Evolutionary conservation across 352 stramenopile species (phyloP), one percentile per base, ranked within the genome.

Genomic region (Globisporangium iwayamae): DNA sequence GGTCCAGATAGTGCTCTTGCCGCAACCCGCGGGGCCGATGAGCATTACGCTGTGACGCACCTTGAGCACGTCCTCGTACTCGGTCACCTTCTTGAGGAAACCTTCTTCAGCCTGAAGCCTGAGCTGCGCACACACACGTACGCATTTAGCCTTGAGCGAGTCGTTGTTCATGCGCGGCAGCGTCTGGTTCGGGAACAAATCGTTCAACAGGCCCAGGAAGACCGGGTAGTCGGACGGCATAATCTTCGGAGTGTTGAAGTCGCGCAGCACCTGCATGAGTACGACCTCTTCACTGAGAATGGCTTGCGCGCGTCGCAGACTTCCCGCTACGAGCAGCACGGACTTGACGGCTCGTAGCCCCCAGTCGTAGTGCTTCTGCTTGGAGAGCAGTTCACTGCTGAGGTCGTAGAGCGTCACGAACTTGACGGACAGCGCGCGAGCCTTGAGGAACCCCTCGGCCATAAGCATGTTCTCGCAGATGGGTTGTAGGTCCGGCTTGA

Each of bases 1-100:
- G 50, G 85, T 96, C 96, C 96, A 98, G 51, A 98, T 98, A 7
- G 93, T 97, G 60, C 91, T 98, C 69, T 99, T 99, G 8, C 90
- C 96, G 60, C 93, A 98, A 20, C 93, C 96, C 18, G 93, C 91
- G 16, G 96, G 92, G 1, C 96, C 96, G 34, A 98, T 94, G 30
- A 99, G 81, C 93, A 99, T 98, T 38, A 98, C 96, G 43, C 89
- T 98, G 70, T 98, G 95, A 0, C 95, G 89, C 3, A 98, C 95
- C 47, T 96, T 87, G 43, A 99, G 83, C 20, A 98, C 85, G 39
- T 98, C 95, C 67, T 98, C 89, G 39, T 90, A 97, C 72, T 99
- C 96, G 63, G 94, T 89, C 20, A 97, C 90, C 66, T 99, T 99
- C 66, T 97, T 96, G 1, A 98, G 71, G 67, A 98, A 99, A 0